These are phyloP conservation scores for Sugiyamaella chiloensis DNA, from an alignment of 805 yeast species.

Conservation along the genomic window DNA sequence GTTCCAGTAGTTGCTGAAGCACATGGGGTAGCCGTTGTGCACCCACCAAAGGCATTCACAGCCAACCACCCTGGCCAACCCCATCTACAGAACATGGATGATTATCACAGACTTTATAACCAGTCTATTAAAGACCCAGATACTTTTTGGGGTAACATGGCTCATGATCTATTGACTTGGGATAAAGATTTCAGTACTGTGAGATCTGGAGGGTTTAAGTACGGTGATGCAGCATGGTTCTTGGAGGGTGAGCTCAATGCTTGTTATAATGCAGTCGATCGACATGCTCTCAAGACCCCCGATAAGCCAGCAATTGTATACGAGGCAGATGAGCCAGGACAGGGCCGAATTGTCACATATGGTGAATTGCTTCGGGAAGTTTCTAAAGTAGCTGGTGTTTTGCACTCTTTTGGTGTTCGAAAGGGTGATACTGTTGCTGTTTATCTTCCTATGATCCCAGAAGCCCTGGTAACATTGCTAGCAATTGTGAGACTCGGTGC, in stretches of 20 bases:
- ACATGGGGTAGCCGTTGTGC: constrained; percentile 20
- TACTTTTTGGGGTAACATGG: constrained; percentile 73
- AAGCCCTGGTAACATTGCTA: constrained; percentile 88
- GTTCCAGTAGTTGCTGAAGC: constrained; percentile 22
- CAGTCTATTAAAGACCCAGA: constrained; percentile 78
- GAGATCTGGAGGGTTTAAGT: constrained; percentile 57
- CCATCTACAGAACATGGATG: constrained; percentile 56
- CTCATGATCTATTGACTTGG: constrained; percentile 73
- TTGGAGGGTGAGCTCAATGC: constrained; percentile 92
- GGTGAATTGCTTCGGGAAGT: constrained; percentile 84
- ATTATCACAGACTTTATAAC: constrained; percentile 65
- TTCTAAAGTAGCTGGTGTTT: constrained; percentile 79
- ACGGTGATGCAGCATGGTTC: constrained; percentile 91
- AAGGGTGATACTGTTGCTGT: constrained; percentile 97
- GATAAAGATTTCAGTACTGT: constrained; percentile 68
- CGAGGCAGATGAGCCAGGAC: constrained; percentile 89
- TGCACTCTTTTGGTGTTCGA: constrained; percentile 78
- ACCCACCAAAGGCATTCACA: constrained; percentile 28
- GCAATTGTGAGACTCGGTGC: constrained; percentile 96
- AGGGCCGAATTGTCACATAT: constrained; percentile 72
- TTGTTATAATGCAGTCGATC: constrained; percentile 87
- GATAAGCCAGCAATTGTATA: constrained; percentile 66
- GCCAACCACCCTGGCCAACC: constrained; percentile 37
- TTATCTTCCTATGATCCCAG: constrained; percentile 96
- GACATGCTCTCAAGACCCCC: constrained; percentile 88